Evolutionary conservation across 2,329 filamentous ascomycete species (phyloP).

Genomic region (Cytospora schulzeri): DNA sequence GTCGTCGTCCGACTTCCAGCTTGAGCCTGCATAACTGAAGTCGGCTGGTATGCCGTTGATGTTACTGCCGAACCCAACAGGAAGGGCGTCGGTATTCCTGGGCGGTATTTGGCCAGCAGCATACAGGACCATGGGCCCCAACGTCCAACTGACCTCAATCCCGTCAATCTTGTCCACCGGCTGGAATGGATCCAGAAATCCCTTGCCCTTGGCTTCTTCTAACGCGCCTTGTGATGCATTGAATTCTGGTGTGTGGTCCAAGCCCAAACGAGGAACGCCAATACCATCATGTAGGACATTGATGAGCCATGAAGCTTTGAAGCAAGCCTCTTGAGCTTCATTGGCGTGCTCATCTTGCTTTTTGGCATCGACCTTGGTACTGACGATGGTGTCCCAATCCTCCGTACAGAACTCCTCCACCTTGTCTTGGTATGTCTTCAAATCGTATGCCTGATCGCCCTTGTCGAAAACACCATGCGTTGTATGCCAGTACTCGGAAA

Average conservation of each 20-base stretch:
- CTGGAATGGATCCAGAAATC: conserved; percentile 83
- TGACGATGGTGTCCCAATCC: conserved; percentile 74
- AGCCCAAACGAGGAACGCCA: conserved; percentile 80
- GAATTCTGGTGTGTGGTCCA: conserved; percentile 62
- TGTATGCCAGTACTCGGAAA: conserved; percentile 98
- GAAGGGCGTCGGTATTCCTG: conserved; percentile 58
- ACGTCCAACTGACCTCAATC: conserved; percentile 93
- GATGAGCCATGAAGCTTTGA: conserved; percentile 98
- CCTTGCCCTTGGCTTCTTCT: conserved; percentile 70
- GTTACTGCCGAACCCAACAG: conserved; percentile 94
- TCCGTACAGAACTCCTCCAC: conserved; percentile 84
- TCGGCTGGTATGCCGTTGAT: conserved; percentile 67
- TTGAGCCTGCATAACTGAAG: conserved; percentile 80
- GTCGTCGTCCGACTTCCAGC: conserved; percentile 47
- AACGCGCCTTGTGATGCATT: conserved; percentile 75
- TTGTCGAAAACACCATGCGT: conserved; percentile 91
- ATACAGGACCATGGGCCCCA: conserved; percentile 95
- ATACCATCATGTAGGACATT: conserved; percentile 96
- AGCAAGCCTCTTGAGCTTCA: conserved; percentile 85
- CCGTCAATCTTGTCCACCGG: conserved; percentile 90
- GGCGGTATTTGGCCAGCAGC: conserved; percentile 85
- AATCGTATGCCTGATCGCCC: conserved; percentile 84
- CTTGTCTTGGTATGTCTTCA: conserved; percentile 82
- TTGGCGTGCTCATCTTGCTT: conserved; percentile 77
- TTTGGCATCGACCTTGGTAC: conserved; percentile 62